Conservation (phyloP, 2,329 filamentous ascomycete genomes). For the Neofusicoccum sp. region DNA sequence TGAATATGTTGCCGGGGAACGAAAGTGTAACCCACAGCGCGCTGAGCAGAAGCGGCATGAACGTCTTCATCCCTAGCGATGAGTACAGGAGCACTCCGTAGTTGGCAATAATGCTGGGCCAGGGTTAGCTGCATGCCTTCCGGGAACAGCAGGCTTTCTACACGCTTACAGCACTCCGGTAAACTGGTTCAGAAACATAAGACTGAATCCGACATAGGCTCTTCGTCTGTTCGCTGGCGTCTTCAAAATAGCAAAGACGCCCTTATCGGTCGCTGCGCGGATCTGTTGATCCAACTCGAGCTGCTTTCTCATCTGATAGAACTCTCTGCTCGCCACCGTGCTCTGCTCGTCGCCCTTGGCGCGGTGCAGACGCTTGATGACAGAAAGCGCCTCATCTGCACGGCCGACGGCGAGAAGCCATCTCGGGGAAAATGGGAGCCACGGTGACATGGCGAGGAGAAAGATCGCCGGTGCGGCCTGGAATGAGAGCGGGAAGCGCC, state of each 20-base stretch:
- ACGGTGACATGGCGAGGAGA: constrained; percentile 39
- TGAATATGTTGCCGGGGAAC: constrained; percentile 27
- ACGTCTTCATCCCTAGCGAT: constrained; percentile 24
- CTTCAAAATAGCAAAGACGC: constrained; percentile 42
- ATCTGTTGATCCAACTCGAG: constrained; percentile 40
- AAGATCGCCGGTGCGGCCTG: constrained; percentile 42
- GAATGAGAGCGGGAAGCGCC: constrained; percentile 48
- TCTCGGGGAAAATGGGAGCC: constrained; percentile 44
- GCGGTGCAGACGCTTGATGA: constrained; percentile 45
- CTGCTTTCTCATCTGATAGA: constrained; percentile 47
- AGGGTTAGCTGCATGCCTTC: background rate
- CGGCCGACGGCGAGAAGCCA: constrained; percentile 46
- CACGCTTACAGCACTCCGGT: constrained; percentile 26
- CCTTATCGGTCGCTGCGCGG: constrained; percentile 25
- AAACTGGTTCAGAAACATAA: constrained; percentile 44
- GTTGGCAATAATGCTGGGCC: constrained; percentile 22
- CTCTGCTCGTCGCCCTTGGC: constrained; percentile 41
- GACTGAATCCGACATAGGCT: constrained; percentile 38
- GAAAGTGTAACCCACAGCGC: constrained; percentile 26
- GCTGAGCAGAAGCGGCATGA: constrained; percentile 25
- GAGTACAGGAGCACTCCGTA: constrained; percentile 27
- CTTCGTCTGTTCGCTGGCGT: constrained; percentile 42
- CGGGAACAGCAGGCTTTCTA: no score
- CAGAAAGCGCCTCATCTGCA: constrained; percentile 39
- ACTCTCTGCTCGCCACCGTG: constrained; percentile 38